Evolutionary conservation across 1,284 basidiomycete species (phyloP), one percentile per base, ranked within the genome.

Genomic region (Crucibulum parvulum): DNA sequence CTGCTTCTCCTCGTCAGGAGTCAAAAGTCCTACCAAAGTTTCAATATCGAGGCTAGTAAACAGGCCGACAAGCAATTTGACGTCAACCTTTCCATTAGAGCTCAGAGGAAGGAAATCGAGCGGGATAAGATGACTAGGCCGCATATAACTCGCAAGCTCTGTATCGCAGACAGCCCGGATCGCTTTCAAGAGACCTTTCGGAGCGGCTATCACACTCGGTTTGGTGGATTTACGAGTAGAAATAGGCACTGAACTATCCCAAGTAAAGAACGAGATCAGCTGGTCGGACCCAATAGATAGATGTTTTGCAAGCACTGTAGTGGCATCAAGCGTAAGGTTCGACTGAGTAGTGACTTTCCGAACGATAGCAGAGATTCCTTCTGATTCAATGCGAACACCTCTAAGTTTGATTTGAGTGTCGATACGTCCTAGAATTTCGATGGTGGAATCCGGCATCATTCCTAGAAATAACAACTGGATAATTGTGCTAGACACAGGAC

Each of bases 381-480:
- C 84, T 1, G 78, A 78, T 65, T 86, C 85, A 35, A 86, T 84
- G 10, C 85, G 79, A 36, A 86, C 83, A 34, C 85, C 84, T 43
- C 82, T 77, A 39, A 85, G 70, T 70, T 87, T 86, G 67, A 86
- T 81, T 62, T 86, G 85, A 15, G 80, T 81, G 62, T 86, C 85
- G 47, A 84, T 82, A 24, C 85, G 78, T n/a, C 85, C 85, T 35
- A 84, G 70, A 55, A 86, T 85, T 63, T 85, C 81, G 24, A 87
- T 66, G 6, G 81, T 80, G n/a, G 73, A 75, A 61, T 87, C 83
- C 1, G 83, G 81, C 74, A 84, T 81, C 81, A 87, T 84, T 50
- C 85, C 76, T 77, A 37, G 24, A 24, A 24, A 24, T 9, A 38
- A 37, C 36, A 9, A 39, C 16, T 13, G 4, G 58, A 24, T 51